A percentile compares a stretch with the other conserved stretches of the same genome.
phyloP scores from a whole-genome alignment of 192 early-diverging fungal genomes.

The Glomus cerebriforme region DNA sequence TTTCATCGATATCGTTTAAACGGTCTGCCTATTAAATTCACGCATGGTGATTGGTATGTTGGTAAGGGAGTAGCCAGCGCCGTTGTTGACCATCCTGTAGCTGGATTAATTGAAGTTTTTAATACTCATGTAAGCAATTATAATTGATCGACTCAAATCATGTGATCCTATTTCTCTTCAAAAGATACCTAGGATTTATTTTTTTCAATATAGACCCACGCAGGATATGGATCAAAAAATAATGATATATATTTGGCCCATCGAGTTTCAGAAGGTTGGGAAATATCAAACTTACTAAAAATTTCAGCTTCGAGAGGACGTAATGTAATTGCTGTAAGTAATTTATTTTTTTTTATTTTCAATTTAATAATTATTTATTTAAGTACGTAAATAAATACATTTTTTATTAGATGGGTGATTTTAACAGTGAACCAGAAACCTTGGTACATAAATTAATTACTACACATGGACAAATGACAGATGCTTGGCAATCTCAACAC shows the following conservation, averaged over 20 bases:
- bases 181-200: not conserved
- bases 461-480: conserved; percentile 51
- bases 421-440: conserved; percentile 51
- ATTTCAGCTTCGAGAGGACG: conserved; percentile 47
- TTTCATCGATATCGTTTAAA: conserved; percentile 50
- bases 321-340: conserved; percentile 57
- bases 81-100: conserved; percentile 49
- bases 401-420: conserved; percentile 51
- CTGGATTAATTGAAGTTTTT: conserved; percentile 55
- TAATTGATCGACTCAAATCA: not conserved
- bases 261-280: conserved; percentile 57
- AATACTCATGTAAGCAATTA: conserved; percentile 57
- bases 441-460: conserved; percentile 46
- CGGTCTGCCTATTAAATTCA: conserved; percentile 53
- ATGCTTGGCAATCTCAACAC: conserved; percentile 49
- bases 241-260: conserved; percentile 51
- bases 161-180: not conserved
- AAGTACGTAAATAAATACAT: not conserved
- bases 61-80: conserved; percentile 56
- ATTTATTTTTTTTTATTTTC: not conserved
- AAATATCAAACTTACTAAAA: conserved; percentile 46
- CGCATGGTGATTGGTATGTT: conserved; percentile 59
- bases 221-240: conserved; percentile 49
- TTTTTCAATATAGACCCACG: conserved; percentile 46
- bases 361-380: not conserved